phyloP scores from a whole-genome alignment of 257 asterid species.

The Solanum okadae region DNA sequence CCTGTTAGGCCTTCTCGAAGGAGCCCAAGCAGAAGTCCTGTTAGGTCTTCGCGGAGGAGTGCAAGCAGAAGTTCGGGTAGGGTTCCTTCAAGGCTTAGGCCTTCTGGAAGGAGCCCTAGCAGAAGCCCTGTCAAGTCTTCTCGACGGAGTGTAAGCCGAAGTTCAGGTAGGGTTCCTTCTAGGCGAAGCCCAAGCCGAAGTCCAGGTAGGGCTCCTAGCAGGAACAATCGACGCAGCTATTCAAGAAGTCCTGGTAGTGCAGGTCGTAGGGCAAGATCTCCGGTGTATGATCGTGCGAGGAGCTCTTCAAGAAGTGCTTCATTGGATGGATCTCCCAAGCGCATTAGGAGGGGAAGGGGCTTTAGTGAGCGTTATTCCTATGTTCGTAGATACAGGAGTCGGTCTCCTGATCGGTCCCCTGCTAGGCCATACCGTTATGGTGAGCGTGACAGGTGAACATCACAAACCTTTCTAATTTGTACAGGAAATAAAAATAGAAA shows the following conservation, averaged over 20 bases:
- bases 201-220: conserved; percentile 60
- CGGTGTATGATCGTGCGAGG: conserved; percentile 52
- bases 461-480: not conserved
- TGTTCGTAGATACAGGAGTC: conserved; percentile 79
- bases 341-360: conserved; percentile 95
- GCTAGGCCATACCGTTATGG: conserved; percentile 76
- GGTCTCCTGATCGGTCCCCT: conserved; percentile 85
- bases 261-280: conserved; percentile 67
- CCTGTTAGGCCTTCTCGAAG: conserved; percentile 47
- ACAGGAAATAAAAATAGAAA: not conserved
- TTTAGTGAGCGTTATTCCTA: conserved; percentile 83
- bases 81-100: not conserved
- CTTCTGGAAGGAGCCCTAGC: conserved; percentile 55
- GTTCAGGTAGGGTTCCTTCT: conserved; percentile 62
- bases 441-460: conserved; percentile 69
- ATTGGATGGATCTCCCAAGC: conserved; percentile 78
- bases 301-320: conserved; percentile 92
- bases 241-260: conserved; percentile 61
- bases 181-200: conserved; percentile 58
- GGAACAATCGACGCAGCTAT: conserved; percentile 48
- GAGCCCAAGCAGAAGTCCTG: conserved; percentile 77
- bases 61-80: conserved; percentile 45
- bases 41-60: conserved; percentile 43
- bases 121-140: conserved; percentile 49
- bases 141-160: conserved; percentile 70